Base-by-base conservation (phyloP, 805 yeast species). In the Pichia phayaonensis region DNA sequence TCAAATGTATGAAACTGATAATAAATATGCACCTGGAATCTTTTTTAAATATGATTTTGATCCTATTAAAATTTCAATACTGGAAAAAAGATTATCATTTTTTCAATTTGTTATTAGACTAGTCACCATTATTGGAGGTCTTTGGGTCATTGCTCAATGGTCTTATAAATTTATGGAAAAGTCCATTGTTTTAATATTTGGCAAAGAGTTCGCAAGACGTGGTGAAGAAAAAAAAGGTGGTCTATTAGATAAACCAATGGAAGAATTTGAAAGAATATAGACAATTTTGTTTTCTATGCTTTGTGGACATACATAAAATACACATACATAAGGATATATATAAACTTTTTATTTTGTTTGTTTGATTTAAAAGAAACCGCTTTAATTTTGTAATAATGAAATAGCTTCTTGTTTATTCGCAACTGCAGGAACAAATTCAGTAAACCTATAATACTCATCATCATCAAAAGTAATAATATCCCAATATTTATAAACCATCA, bases 401-500 rank as follows among this genome's bases (percentile, higher is more conserved):
- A 45, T 44, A 2, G 58, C 58, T 41, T 54, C 60, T 23, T 48
- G 16, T 36, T 54, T 53, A 39, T 53, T 54, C 13, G 53, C 50
- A 29, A 57, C 27, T 22, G 60, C 60, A 0, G 59, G 58, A 21
- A 61, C 65, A 20, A 58, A 49, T 47, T 61, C 62, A 12, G 67
- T 62, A 46, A 54, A 57, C 44, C 67, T 51, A 31, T 62, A 80
- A 67, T 92, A 94, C 69, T 92, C 99, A 59, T 92, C 80, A 65
- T 94, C 98, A 61, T 92, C 98, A 51, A 83, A 81, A 13, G 98
- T 94, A 47, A 92, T 84, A 77, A 90, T 89, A 62, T 90, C 97
- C 97, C 98, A 92, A 59, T 82, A 88, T 69, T 94, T 90, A 73
- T 90, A 92, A 47, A 92, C 74, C 98, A 94, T 92, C 96, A 94